Evolutionary conservation across 495 filamentous ascomycete species (phyloP), one percentile per base, ranked within the genome.

Genomic region (Annulohypoxylon stygium): DNA sequence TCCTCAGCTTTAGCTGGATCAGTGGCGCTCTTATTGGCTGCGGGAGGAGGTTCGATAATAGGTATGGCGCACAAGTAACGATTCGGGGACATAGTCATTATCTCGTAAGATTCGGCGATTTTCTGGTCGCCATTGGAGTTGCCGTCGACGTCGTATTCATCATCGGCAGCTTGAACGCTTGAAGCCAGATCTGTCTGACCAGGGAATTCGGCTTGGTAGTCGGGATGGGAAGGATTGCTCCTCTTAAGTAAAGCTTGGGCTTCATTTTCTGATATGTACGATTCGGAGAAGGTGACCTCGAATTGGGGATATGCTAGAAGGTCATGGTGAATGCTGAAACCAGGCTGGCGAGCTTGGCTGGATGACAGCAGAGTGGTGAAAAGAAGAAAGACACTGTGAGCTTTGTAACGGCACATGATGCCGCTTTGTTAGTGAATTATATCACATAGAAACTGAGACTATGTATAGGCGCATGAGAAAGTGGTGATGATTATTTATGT

Each of bases 241-340:
- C 54, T 75, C 50, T 86, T 82, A 65, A 93, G 81, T 16, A 90
- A 81, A 54, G 85, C 86, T 30, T 88, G 80, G 2, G 93, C 94
- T 41, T 94, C 89, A 30, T 81, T 73, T 66, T 95, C 91, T 33
- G 91, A 88, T 61, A 97, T 88, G 75, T 89, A 93, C 18, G 88
- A 84, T 18, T 94, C 89, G 9, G 91, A 90, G 80, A 95, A 93
- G 51, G 91, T 80, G 4, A 98, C 87, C 79, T 97, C 91, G 76
- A 91, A 98, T 84, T 98, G 96, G 26, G 96, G 96, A 84, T 92
- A 93, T 20, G 96, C 95, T 39, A 97, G 85, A 9, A 99, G 79
- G 79, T 99, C 96, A 77, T 98, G 95, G 75, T 97, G 89, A 36
- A 97, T 91, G 73, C 83, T 86, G 69, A 86, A 86, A 45, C 82